phyloP scores from a whole-genome alignment of 2,329 filamentous ascomycete species.

The Biscogniauxia marginata region DNA sequence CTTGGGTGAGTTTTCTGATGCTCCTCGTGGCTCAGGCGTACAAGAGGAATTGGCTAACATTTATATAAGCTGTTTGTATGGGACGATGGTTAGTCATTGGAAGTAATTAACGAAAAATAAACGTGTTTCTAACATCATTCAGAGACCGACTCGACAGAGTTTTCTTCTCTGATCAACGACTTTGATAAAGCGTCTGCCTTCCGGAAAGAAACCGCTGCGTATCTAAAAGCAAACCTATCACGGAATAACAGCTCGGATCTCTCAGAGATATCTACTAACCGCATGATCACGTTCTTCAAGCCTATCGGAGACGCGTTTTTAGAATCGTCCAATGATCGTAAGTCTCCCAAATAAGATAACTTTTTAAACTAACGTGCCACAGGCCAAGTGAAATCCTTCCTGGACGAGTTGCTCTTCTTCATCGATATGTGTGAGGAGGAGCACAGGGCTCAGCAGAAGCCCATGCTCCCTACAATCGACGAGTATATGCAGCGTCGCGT shows the following conservation, averaged over 20 bases:
- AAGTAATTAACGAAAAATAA: neutral
- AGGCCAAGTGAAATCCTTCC: constrained; percentile 9
- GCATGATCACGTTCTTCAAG: constrained; percentile 6
- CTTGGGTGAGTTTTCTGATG: constrained; percentile 10
- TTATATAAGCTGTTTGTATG: constrained; percentile 10
- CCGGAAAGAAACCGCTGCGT: constrained; percentile 10
- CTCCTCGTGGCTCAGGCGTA: neutral
- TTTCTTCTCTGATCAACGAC: constrained; percentile 9
- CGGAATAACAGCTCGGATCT: neutral
- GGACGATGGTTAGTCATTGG: constrained; percentile 12
- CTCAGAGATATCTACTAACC: neutral
- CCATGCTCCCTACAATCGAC: constrained; percentile 9
- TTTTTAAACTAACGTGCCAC: neutral
- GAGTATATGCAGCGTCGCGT: constrained; percentile 10
- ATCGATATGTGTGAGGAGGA: constrained; percentile 14
- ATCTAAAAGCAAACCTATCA: constrained; percentile 6
- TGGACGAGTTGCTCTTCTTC: constrained; percentile 11
- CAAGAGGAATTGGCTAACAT: neutral
- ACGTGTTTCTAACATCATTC: neutral
- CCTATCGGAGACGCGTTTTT: constrained; percentile 12
- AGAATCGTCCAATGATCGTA: constrained; percentile 9
- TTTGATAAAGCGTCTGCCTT: constrained; percentile 7
- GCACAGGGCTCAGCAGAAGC: constrained; percentile 2
- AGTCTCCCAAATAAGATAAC: neutral
- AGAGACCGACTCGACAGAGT: constrained; percentile 15